phyloP scores from a whole-genome alignment of 2,329 filamentous ascomycete species.

The Fusarium sp. region DNA sequence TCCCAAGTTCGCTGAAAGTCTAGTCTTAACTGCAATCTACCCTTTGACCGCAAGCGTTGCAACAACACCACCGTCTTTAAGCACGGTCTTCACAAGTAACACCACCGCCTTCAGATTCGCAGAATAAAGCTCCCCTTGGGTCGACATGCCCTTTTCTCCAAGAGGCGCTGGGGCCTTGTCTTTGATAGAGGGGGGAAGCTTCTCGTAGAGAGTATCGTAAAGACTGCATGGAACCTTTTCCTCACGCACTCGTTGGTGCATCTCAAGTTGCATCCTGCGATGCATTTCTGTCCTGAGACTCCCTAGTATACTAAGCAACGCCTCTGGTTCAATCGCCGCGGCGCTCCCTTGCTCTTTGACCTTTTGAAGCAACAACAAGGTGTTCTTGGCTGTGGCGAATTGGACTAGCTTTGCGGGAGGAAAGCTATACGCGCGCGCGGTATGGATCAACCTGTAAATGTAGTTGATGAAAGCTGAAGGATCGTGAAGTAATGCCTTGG shows the following conservation, averaged over 20 bases:
- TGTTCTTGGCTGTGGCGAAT: not conserved
- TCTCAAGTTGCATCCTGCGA: not conserved
- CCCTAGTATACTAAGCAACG: not conserved
- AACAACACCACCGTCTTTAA: not conserved
- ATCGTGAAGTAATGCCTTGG: not conserved
- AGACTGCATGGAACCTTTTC: not conserved
- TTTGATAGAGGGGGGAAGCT: not conserved
- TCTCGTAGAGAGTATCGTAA: not conserved
- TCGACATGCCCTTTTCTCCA: not conserved
- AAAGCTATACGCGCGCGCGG: not conserved
- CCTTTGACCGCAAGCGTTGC: not conserved
- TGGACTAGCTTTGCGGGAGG: not conserved
- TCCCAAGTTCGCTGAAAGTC: not conserved
- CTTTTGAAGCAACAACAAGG: not conserved
- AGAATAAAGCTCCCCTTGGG: not conserved
- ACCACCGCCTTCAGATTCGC: not conserved
- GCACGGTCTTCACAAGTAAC: not conserved
- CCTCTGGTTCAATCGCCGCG: not conserved
- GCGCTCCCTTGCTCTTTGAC: not conserved
- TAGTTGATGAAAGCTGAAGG: not conserved
- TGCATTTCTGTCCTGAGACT: not conserved
- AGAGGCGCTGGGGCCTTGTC: not conserved
- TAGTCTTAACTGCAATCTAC: not conserved
- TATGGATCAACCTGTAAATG: not conserved
- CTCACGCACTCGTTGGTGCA: conserved; percentile 2